Evolutionary conservation across 495 filamentous ascomycete genomes (phyloP), one percentile per base, ranked within the genome.

Genomic region (Trichoderma erinaceum): DNA sequence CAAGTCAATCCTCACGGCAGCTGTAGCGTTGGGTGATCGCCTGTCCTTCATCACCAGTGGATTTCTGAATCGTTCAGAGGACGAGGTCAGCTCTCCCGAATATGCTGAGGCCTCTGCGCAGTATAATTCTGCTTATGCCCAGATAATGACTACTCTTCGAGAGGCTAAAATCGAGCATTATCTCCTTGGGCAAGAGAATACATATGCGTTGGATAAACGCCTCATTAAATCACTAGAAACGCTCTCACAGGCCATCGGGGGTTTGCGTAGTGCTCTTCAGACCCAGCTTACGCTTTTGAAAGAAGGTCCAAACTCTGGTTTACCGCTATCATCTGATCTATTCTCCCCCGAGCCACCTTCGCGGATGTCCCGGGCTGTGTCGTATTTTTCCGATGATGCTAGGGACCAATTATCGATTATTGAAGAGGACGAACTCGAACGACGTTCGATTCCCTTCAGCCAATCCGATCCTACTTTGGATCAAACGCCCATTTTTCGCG

Each of bases 81-180:
- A 90, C 52, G 92, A 96, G 67, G 78, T 97, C 21, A 74, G 82
- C 50, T 82, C 87, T 0, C 74, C 80, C 2, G 79, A 85, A 50
- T 95, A 92, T 74, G 77, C 81, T n/a, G 82, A 84, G 41, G 87
- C 89, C 32, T 85, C 88, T n/a, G 73, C 85, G 3, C 82, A 82
- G 10, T 93, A 93, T 74, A 85, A 83, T 66, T 85, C 87, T 29
- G 85, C 86, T n/a, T 89, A 93, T 71, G 80, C 82, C 11, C 84
- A 86, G 56, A 83, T 99, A 71, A 86, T 88, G 41, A 95, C 91
- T 75, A 88, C 93, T 66, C 84, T 97, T 0, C 84, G 85, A 70
- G 95, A 99, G 73, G 89, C 94, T 4, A 97, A 93, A 73, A 90
- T 90, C 68, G 95, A 99, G 76, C 92, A 97, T 71, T 96, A 90